phyloP scores from a whole-genome alignment of 2,329 filamentous ascomycete genomes.

The Aspergillus quadrilineatus region DNA sequence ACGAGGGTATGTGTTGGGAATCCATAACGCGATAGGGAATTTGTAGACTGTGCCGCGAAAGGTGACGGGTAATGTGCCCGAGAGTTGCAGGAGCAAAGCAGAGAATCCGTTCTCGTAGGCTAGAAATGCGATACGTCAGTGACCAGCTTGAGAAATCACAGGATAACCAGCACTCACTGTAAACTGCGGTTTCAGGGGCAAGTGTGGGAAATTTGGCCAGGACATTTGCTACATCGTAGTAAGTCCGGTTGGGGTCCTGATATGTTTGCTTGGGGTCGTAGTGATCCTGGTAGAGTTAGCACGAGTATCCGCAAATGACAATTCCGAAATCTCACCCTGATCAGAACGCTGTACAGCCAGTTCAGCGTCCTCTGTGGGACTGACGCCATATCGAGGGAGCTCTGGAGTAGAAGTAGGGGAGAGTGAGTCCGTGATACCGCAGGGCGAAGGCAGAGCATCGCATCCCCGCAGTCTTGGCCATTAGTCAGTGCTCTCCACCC shows the following conservation, averaged over 20 bases:
- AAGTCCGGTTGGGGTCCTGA: conserved; percentile 85
- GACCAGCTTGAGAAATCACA: not conserved
- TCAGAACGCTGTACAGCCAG: conserved; percentile 91
- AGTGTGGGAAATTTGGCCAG: conserved; percentile 78
- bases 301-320: conserved; percentile 1
- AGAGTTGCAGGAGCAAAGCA: conserved; percentile 79
- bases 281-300: conserved; percentile 32
- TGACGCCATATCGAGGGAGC: conserved; percentile 51
- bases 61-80: conserved; percentile 83
- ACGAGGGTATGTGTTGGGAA: conserved; percentile 84
- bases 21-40: conserved; percentile 90
- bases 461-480: conserved; percentile 11
- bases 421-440: conserved; percentile 3
- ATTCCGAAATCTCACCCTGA: conserved; percentile 55
- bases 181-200: conserved; percentile 85
- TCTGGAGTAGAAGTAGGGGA: conserved; percentile 4
- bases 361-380: conserved; percentile 88
- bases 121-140: conserved; percentile 36
- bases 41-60: conserved; percentile 88
- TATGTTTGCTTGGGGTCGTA: conserved; percentile 69
- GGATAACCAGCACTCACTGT: conserved; percentile 63
- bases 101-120: conserved; percentile 86
- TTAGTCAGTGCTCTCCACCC: conserved; percentile 4
- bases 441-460: conserved; percentile 8
- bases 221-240: conserved; percentile 82